phyloP scores from a whole-genome alignment of 2,329 filamentous ascomycete species.

The Metarhizium humberi region DNA sequence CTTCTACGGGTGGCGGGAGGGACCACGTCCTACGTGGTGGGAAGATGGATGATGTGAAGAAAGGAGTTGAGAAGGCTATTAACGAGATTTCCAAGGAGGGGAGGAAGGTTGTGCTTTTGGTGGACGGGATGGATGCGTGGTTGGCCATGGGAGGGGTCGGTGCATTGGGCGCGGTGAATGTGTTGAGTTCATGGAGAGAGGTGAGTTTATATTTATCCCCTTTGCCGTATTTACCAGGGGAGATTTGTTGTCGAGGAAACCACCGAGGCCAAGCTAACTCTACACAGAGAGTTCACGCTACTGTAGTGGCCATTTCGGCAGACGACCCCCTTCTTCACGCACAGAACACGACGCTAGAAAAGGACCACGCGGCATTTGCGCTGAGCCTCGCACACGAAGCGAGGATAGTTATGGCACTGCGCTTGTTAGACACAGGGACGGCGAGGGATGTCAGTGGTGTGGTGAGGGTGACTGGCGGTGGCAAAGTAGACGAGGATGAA shows the following conservation, averaged over 20 bases:
- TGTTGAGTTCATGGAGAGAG: slow-evolving; percentile 52
- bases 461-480: slow-evolving; percentile 60
- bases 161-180: slow-evolving; percentile 39
- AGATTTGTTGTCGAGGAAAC: too few relatives aligned
- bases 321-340: slow-evolving; percentile 60
- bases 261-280: neutral
- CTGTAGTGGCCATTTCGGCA: slow-evolving; percentile 59
- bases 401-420: slow-evolving; percentile 58
- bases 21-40: slow-evolving; percentile 20
- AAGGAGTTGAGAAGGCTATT: slow-evolving; percentile 29
- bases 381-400: slow-evolving; percentile 68
- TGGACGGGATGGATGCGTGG: slow-evolving; percentile 58
- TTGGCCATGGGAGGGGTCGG: slow-evolving; percentile 44
- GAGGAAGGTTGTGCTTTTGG: slow-evolving; percentile 44
- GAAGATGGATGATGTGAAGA: slow-evolving; percentile 26
- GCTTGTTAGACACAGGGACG: slow-evolving; percentile 77
- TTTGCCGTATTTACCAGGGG: neutral
- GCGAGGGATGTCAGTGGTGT: slow-evolving; percentile 88
- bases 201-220: slow-evolving; percentile 34
- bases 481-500: slow-evolving; percentile 18
- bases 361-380: slow-evolving; percentile 60
- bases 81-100: slow-evolving; percentile 18
- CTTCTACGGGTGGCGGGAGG: slow-evolving; percentile 3
- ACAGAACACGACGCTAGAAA: slow-evolving; percentile 57
- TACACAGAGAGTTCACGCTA: slow-evolving; percentile 50